Conservation (phyloP, 306 rosid genomes). For the Vicia faba region DNA sequence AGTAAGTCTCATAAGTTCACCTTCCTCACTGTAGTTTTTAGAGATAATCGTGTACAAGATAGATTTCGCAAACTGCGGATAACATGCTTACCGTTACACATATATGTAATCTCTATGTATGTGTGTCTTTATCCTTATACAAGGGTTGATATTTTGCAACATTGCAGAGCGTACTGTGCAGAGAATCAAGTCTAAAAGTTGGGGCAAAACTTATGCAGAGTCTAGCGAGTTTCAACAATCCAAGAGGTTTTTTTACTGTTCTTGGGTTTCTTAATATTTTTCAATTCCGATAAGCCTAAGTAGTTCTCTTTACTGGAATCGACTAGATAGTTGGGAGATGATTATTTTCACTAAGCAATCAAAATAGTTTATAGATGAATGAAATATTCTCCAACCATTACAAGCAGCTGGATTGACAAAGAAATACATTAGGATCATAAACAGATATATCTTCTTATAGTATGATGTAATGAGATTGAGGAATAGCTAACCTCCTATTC, state of each 20-base stretch:
- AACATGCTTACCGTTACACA: not conserved
- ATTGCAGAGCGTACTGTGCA: slow-evolving; percentile 68
- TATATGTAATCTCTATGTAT: not conserved
- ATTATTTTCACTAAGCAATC: slow-evolving; percentile 28
- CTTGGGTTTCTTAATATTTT: not conserved
- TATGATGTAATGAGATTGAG: not conserved
- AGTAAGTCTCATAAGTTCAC: slow-evolving; percentile 55
- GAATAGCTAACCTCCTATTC: slow-evolving; percentile 1
- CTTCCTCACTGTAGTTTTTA: slow-evolving; percentile 27
- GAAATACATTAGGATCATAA: slow-evolving; percentile 16
- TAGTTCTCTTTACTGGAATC: slow-evolving; percentile 24
- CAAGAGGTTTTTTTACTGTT: slow-evolving; percentile 56
- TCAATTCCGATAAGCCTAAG: slow-evolving; percentile 16
- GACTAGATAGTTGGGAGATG: slow-evolving; percentile 18
- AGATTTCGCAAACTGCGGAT: not conserved
- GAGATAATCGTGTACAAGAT: slow-evolving; percentile 15
- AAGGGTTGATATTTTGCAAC: slow-evolving; percentile 40
- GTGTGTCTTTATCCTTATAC: slow-evolving; percentile 25
- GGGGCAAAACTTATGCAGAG: slow-evolving; percentile 63
- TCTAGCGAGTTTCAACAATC: slow-evolving; percentile 51
- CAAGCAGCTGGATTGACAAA: slow-evolving; percentile 30
- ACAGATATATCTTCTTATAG: slow-evolving; percentile 4
- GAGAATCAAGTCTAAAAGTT: slow-evolving; percentile 66
- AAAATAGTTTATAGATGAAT: slow-evolving; percentile 30
- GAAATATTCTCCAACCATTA: slow-evolving; percentile 18